phyloP scores from a whole-genome alignment of 768 basidiomycete genomes.

The Lactifluus piperatus region DNA sequence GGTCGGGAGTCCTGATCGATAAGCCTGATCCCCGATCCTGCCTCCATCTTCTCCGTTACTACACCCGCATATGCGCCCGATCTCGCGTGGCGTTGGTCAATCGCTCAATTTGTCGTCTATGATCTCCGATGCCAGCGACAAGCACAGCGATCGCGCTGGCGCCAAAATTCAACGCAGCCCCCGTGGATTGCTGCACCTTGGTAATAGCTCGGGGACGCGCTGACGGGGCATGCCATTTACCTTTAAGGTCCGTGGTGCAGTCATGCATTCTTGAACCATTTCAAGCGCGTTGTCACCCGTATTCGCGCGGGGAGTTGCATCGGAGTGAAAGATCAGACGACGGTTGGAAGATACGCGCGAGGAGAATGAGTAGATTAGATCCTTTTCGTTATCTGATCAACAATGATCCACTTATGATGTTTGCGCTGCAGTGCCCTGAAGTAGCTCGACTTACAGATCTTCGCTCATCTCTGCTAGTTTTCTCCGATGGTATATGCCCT shows the following conservation, averaged over 20 bases:
- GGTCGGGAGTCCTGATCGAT: too few species aligned
- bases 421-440: neutral
- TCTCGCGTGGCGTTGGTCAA: slow-evolving; percentile 4
- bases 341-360: neutral
- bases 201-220: slow-evolving; percentile 2
- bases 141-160: neutral
- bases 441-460: neutral
- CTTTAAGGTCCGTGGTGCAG: neutral
- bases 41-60: neutral
- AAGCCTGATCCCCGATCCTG: slow-evolving; percentile 2
- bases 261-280: neutral
- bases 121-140: neutral
- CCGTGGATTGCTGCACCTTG: slow-evolving; percentile 3
- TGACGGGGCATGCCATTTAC: neutral
- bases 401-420: too few species aligned
- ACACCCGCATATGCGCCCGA: neutral
- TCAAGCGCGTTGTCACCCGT: neutral
- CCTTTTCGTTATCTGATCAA: too few species aligned
- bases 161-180: slow-evolving; percentile 10
- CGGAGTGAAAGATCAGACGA: neutral
- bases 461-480: neutral
- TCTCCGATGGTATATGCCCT: neutral
- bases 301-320: neutral
- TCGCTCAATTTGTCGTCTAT: slow-evolving; percentile 10
- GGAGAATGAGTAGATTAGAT: neutral